phyloP scores from a whole-genome alignment of 1,284 basidiomycete species.

The Ganoderma sinense region DNA sequence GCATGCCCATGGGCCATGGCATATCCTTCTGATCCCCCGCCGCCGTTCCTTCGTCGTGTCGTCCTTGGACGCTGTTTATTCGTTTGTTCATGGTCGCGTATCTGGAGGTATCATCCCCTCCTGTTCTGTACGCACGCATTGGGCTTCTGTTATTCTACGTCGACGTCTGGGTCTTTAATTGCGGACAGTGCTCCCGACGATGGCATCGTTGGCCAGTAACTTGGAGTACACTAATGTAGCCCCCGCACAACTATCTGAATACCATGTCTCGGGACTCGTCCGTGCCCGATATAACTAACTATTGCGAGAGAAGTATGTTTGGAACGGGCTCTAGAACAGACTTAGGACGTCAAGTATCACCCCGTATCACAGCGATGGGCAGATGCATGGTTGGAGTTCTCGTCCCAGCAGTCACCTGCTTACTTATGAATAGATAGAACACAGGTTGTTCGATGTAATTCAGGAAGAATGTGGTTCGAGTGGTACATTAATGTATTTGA shows the following conservation, averaged over 20 bases:
- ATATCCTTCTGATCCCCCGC: neutral
- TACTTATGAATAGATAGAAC: neutral
- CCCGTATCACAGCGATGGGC: neutral
- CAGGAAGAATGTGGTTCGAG: neutral
- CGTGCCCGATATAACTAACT: neutral
- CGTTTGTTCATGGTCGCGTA: neutral
- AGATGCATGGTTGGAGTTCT: neutral
- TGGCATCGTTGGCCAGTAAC: neutral
- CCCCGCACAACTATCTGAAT: conserved; percentile 4
- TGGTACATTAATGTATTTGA: conserved; percentile 3
- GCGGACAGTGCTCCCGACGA: neutral
- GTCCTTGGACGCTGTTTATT: conserved; percentile 6
- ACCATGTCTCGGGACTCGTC: neutral
- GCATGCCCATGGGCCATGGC: no score
- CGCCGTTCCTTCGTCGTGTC: neutral
- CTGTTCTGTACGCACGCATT: neutral
- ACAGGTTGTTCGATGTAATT: neutral
- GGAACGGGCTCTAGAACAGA: neutral
- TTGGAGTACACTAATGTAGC: conserved; percentile 11
- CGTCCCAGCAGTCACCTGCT: neutral
- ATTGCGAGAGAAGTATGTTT: neutral
- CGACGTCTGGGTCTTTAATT: conserved; percentile 1
- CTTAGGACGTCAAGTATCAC: neutral
- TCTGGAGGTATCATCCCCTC: neutral
- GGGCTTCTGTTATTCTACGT: neutral